Evolutionary conservation across 2,329 filamentous ascomycete genomes (phyloP), one percentile per base, ranked within the genome.

Genomic region (Scortechinia acanthostroma): DNA sequence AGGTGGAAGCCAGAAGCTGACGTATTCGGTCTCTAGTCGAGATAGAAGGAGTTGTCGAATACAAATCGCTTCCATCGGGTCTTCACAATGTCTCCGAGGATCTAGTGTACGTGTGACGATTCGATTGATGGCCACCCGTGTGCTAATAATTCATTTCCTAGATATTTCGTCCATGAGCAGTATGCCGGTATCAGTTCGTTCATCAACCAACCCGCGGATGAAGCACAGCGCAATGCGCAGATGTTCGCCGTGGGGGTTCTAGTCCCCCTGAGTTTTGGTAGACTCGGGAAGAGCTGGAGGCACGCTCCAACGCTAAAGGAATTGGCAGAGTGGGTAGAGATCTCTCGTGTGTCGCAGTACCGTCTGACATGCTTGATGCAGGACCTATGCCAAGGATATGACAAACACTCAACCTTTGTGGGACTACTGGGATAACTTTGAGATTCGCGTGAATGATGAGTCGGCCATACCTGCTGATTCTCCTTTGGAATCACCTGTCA

Each of bases 181-280:
- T 74, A 77, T 60, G 77, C 76, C 14, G 80, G 79, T 43, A 63
- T 83, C 51, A 82, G 77, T 60, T 74, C 77, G 3, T 83, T 81
- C 54, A 60, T 75, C 50, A 77, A 77, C 52, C 65, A 64, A 35
- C 70, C 73, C 5, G 77, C 76, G 21, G 69, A 68, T 17, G 71
- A 71, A 44, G 64, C 67, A 25, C 72, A 81, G 46, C 73, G 80
- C 46, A 77, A 80, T 63, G 79, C 79, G 33, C 66, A 71, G 46
- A 81, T 83, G 62, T 70, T 80, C 21, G 71, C 79, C 10, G 74
- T 83, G 4, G 80, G 80, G 4, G 71, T 75, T 13, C 58, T 83
- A 43, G 76, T 82, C 1, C 72, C 75, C 2, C 55, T 80, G 22
- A 75, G 71, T 49, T 69, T 71, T 52, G 78, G 78, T 23, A 65